Evolutionary conservation across 371 early-diverging fungal species (phyloP).

Genomic region (Mucor ambiguus): DNA sequence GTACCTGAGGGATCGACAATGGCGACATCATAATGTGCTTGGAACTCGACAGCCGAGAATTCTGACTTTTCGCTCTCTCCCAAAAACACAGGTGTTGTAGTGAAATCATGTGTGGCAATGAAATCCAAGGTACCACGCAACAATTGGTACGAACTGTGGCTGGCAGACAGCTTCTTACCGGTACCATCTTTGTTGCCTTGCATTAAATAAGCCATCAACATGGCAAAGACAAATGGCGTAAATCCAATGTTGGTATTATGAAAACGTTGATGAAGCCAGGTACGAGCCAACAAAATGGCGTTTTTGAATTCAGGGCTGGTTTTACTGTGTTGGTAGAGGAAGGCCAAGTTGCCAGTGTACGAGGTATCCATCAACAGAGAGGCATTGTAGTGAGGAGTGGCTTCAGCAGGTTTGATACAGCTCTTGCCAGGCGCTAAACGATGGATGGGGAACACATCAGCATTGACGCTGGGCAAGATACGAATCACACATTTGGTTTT

Average conservation of each 20-base stretch:
- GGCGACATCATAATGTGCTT: conserved; percentile 69
- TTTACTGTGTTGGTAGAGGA: conserved; percentile 76
- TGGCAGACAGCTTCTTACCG: conserved; percentile 63
- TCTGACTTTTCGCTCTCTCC: conserved; percentile 46
- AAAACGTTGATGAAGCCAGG: conserved; percentile 86
- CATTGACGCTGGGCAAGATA: conserved; percentile 74
- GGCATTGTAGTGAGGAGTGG: conserved; percentile 94
- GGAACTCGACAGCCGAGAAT: conserved; percentile 67
- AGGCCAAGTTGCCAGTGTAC: conserved; percentile 76
- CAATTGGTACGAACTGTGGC: conserved; percentile 86
- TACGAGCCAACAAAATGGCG: conserved; percentile 77
- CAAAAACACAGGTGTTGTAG: conserved; percentile 70
- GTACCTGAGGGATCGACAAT: conserved; percentile 85
- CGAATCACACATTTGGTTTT: conserved; percentile 72
- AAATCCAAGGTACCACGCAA: conserved; percentile 85
- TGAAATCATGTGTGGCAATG: conserved; percentile 79
- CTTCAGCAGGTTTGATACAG: conserved; percentile 69
- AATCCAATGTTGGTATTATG: conserved; percentile 51
- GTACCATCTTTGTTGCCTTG: conserved; percentile 64
- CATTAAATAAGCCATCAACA: conserved; percentile 87
- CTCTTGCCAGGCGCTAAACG: conserved; percentile 84
- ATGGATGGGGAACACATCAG: conserved; percentile 63
- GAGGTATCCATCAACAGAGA: conserved; percentile 78
- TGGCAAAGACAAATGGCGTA: conserved; percentile 78
- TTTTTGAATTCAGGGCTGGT: conserved; percentile 75